Evolutionary conservation across 768 basidiomycete species (phyloP).

Genomic region (Kwoniella dejecticola): DNA sequence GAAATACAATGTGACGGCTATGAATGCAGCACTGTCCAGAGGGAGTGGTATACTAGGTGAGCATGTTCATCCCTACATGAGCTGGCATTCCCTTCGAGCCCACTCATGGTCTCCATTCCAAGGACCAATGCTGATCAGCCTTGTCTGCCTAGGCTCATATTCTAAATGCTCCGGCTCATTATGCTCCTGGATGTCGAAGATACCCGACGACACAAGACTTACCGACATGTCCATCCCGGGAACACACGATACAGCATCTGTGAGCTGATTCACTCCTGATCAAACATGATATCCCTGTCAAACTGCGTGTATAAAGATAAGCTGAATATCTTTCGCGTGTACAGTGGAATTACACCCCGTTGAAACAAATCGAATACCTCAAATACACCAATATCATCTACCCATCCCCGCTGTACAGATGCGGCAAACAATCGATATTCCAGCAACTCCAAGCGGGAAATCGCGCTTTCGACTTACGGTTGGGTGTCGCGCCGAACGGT

Average conservation of each 20-base stretch:
- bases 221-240: conserved; percentile 20
- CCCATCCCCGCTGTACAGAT: conserved; percentile 10
- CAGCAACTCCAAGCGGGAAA: conserved; percentile 8
- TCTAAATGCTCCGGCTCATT: conserved; percentile 6
- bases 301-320: too few relatives aligned
- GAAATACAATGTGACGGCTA: conserved; percentile 9
- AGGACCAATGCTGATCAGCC: too few relatives aligned
- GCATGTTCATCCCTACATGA: neutral
- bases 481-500: conserved; percentile 16
- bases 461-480: conserved; percentile 18
- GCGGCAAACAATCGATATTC: conserved; percentile 14
- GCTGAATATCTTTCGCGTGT: neutral
- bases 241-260: conserved; percentile 22
- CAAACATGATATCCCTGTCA: too few relatives aligned
- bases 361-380: conserved; percentile 16
- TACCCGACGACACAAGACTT: conserved; percentile 11
- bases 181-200: conserved; percentile 19
- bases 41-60: conserved; percentile 16
- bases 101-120: too few relatives aligned
- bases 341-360: conserved; percentile 20
- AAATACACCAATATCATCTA: conserved; percentile 14
- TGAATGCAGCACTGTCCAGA: conserved; percentile 9
- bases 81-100: too few relatives aligned
- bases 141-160: conserved; percentile 6
- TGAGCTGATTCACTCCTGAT: too few relatives aligned